These are phyloP conservation scores for Agroathelia rolfsii DNA, from an alignment of 1,284 basidiomycete genomes.

Conservation along the genomic window DNA sequence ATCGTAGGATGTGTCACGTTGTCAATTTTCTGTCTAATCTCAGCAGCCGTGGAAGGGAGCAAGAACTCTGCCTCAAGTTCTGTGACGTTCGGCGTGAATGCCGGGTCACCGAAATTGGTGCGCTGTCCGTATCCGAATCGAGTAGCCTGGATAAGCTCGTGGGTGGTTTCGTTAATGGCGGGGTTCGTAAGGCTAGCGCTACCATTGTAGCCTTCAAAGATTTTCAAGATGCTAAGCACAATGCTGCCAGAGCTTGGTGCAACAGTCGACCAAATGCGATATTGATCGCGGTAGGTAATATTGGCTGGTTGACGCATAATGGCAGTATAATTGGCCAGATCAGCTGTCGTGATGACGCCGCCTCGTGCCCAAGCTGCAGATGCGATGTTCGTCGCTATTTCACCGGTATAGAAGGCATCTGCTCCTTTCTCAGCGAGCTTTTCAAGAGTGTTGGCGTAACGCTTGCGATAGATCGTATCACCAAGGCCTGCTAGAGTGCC, in stretches of 20 bases:
- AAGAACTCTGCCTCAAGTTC: slow-evolving; percentile 15
- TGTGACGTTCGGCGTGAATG: slow-evolving; percentile 20
- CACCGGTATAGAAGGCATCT: slow-evolving; percentile 29
- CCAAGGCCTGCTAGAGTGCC: slow-evolving; percentile 33
- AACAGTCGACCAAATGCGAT: slow-evolving; percentile 39
- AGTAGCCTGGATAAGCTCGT: slow-evolving; percentile 32
- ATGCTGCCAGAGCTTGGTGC: slow-evolving; percentile 38
- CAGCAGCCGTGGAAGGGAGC: slow-evolving; percentile 10
- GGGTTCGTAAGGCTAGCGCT: slow-evolving; percentile 11
- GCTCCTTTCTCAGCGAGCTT: slow-evolving; percentile 26
- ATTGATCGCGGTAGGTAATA: slow-evolving; percentile 35
- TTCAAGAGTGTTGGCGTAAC: slow-evolving; percentile 18
- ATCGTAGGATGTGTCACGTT: slow-evolving; percentile 14
- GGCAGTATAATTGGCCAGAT: slow-evolving; percentile 34
- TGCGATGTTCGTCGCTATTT: slow-evolving; percentile 17
- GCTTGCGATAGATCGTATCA: slow-evolving; percentile 27
- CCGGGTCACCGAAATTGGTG: slow-evolving; percentile 18
- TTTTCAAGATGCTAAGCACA: slow-evolving; percentile 23
- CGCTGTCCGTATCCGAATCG: slow-evolving; percentile 25
- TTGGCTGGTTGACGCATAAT: slow-evolving; percentile 34
- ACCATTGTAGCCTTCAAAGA: slow-evolving; percentile 18
- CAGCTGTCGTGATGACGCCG: slow-evolving; percentile 33
- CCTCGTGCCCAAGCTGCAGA: slow-evolving; percentile 30
- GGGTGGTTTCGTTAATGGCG: slow-evolving; percentile 19
- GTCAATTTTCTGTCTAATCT: slow-evolving; percentile 14